These are phyloP conservation scores for Paramarasmius palmivorus DNA, from an alignment of 1,284 basidiomycete species.

Conservation along the genomic window DNA sequence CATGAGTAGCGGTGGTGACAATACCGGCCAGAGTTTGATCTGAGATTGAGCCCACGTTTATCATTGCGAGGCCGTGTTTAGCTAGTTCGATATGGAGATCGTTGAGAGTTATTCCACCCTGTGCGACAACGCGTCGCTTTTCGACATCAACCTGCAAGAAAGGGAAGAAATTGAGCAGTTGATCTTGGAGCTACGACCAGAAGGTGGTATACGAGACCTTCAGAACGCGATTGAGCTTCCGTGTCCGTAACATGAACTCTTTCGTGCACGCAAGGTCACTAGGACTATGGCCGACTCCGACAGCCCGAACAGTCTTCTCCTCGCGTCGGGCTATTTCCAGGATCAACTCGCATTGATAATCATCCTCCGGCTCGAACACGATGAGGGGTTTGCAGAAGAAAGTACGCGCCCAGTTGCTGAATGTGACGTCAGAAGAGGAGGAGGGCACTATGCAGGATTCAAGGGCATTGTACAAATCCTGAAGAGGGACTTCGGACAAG, in stretches of 20 bases:
- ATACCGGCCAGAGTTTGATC: conserved; percentile 96
- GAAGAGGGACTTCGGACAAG: conserved; percentile 35
- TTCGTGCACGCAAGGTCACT: conserved; percentile 88
- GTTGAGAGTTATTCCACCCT: conserved; percentile 81
- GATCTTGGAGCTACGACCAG: conserved; percentile 9
- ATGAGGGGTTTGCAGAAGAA: conserved; percentile 64
- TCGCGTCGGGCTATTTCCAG: conserved; percentile 85
- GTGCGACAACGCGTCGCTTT: conserved; percentile 68
- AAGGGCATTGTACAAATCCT: conserved; percentile 49
- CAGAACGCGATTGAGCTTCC: conserved; percentile 66
- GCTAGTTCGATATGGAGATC: conserved; percentile 71
- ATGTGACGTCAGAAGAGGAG: conserved; percentile 42
- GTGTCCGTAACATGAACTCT: conserved; percentile 82
- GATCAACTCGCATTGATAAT: conserved; percentile 74
- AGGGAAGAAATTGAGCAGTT: too few species aligned
- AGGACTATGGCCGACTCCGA: conserved; percentile 91
- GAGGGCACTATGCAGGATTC: conserved; percentile 51
- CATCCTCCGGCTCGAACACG: conserved; percentile 78
- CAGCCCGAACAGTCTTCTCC: conserved; percentile 73
- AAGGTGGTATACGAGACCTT: conserved; percentile 54
- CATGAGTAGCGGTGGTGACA: conserved; percentile 94
- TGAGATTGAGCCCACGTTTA: conserved; percentile 94
- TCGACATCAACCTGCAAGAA: conserved; percentile 72
- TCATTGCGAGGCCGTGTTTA: conserved; percentile 79
- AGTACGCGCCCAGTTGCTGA: conserved; percentile 74